phyloP scores from a whole-genome alignment of 2,329 filamentous ascomycete species.

The Paracoccidioides lutzii region DNA sequence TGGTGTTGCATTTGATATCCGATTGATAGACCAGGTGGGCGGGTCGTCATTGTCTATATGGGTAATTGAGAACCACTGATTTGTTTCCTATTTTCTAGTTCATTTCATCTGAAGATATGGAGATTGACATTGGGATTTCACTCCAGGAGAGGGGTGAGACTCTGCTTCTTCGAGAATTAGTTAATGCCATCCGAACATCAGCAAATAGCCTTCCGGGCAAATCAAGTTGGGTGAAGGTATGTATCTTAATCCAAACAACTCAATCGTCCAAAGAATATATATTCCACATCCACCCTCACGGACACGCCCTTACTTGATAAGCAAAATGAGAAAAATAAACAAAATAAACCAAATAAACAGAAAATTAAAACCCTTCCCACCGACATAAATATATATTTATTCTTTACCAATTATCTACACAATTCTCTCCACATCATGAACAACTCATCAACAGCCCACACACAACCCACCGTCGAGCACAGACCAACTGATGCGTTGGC shows the following conservation, averaged over 20 bases:
- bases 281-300: no score
- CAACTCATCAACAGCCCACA: background rate
- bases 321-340: no score
- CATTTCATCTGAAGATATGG: background rate
- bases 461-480: conserved; percentile 1
- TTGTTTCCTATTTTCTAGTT: background rate
- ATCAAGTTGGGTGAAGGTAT: no score
- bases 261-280: no score
- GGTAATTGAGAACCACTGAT: background rate
- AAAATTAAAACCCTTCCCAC: background rate
- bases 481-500: conserved; percentile 17
- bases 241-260: no score
- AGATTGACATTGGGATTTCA: no score
- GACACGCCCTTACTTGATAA: no score
- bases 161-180: no score
- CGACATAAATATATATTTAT: background rate
- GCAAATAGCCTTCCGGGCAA: no score
- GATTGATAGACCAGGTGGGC: background rate
- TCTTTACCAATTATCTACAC: background rate
- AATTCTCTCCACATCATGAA: background rate
- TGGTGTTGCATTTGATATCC: background rate
- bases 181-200: no score
- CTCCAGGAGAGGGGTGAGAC: no score
- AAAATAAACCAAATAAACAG: background rate
- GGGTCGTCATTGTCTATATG: background rate